Percentiles rank a stretch among this genome's conserved stretches.
phyloP scores from a whole-genome alignment of 2,329 filamentous ascomycete species.

The Elsinoe perseae region DNA sequence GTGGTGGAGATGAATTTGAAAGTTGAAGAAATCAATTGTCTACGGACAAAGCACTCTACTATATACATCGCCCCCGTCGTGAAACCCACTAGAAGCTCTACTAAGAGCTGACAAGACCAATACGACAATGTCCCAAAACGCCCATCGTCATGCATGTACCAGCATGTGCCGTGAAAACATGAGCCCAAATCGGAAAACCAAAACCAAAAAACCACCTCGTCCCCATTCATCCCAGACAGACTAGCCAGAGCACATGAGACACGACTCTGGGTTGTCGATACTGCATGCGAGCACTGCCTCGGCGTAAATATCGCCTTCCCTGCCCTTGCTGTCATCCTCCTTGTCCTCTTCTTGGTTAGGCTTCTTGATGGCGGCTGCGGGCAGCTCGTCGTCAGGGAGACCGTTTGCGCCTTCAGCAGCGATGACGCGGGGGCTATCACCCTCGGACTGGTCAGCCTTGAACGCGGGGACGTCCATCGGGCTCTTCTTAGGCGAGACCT shows the following conservation, averaged over 20 bases:
- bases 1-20: not conserved
- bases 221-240: not conserved
- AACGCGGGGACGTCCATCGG: constrained; percentile 59
- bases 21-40: not conserved
- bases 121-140: constrained; percentile 2
- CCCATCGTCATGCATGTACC: constrained; percentile 10
- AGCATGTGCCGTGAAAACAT: constrained; percentile 4
- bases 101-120: constrained; percentile 1
- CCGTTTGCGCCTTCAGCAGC: constrained; percentile 57
- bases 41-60: not conserved
- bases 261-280: constrained; percentile 93
- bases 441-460: constrained; percentile 69
- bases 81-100: not conserved
- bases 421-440: constrained; percentile 70
- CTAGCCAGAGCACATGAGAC: constrained; percentile 95
- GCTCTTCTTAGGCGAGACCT: constrained; percentile 39
- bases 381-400: constrained; percentile 55
- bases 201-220: not conserved
- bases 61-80: not conserved
- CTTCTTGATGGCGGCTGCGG: constrained; percentile 44
- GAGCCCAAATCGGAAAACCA: constrained; percentile 3
- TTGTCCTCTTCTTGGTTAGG: constrained; percentile 62
- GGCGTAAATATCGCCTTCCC: constrained; percentile 90
- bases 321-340: constrained; percentile 60
- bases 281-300: constrained; percentile 88